These are phyloP conservation scores for Pestalotiopsis sp. DNA, from an alignment of 2,329 filamentous ascomycete genomes.

Conservation along the genomic window DNA sequence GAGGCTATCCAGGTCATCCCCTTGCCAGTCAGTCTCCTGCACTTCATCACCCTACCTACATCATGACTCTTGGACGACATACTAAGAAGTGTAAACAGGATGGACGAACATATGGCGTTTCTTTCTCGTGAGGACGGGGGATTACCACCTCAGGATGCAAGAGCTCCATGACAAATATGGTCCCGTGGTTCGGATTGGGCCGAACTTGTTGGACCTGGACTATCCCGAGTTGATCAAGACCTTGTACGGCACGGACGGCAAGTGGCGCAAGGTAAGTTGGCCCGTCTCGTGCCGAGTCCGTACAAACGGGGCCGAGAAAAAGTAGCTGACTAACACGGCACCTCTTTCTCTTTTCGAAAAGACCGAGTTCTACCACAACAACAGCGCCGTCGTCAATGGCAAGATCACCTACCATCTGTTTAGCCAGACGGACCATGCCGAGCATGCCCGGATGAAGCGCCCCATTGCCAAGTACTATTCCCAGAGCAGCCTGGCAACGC, in stretches of 20 bases:
- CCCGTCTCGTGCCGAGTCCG: background rate
- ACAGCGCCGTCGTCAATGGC: conserved; percentile 27
- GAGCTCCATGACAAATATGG: conserved; percentile 40
- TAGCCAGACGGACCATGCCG: conserved; percentile 26
- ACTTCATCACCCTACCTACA: background rate
- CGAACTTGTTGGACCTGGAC: conserved; percentile 32
- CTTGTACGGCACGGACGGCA: conserved; percentile 35
- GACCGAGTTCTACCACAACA: conserved; percentile 32
- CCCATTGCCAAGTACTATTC: conserved; percentile 31
- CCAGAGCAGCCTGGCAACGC: conserved; percentile 23
- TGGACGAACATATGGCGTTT: conserved; percentile 40
- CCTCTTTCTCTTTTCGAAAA: conserved; percentile 9
- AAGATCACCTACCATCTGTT: conserved; percentile 36
- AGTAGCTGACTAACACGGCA: background rate
- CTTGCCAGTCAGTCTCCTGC: conserved; percentile 12
- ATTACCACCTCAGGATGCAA: conserved; percentile 30
- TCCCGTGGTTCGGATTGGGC: conserved; percentile 39
- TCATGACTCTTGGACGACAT: background rate
- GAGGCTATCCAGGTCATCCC: conserved; percentile 9
- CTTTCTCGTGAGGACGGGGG: conserved; percentile 24
- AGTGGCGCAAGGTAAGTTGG: conserved; percentile 30
- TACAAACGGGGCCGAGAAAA: background rate
- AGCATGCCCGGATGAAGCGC: conserved; percentile 27
- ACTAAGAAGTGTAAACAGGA: conserved; percentile 18
- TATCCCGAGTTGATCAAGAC: conserved; percentile 32